Evolutionary conservation across 306 rosid species (phyloP).

Genomic region (Arachis hypogaea): DNA sequence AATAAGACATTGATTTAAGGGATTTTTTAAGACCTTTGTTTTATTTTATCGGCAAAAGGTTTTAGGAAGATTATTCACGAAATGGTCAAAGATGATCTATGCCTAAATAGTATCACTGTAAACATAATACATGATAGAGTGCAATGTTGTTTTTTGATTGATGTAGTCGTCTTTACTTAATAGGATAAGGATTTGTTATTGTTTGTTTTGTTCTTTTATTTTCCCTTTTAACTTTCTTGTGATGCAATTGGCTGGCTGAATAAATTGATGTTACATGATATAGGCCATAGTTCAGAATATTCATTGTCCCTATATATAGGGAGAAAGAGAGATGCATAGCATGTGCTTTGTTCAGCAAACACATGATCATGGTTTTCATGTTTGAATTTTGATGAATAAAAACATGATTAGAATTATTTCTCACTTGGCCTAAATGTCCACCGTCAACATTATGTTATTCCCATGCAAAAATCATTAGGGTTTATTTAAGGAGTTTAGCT

Average conservation of each 20-base stretch:
- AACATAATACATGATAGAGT: no score
- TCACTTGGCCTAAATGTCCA: conserved; percentile 1
- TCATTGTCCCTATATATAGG: background rate
- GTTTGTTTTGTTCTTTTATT: no score
- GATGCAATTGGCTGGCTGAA: background rate
- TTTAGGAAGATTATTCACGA: no score
- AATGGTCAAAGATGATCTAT: no score
- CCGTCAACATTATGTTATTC: background rate
- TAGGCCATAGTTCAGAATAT: background rate
- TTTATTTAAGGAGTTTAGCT: background rate
- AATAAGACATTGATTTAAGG: no score
- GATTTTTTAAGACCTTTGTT: no score
- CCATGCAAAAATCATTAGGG: background rate
- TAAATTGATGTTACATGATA: background rate
- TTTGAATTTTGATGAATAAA: background rate
- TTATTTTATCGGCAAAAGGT: no score
- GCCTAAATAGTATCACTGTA: no score
- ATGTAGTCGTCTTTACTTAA: no score
- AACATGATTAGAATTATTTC: background rate
- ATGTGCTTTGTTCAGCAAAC: background rate
- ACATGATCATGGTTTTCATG: background rate
- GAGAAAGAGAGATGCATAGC: background rate
- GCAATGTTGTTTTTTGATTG: no score
- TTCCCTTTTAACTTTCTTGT: background rate
- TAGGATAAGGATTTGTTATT: no score